Evolutionary conservation across 129 eudicot genomes (phyloP).

Genomic region (Centaurea solstitialis): DNA sequence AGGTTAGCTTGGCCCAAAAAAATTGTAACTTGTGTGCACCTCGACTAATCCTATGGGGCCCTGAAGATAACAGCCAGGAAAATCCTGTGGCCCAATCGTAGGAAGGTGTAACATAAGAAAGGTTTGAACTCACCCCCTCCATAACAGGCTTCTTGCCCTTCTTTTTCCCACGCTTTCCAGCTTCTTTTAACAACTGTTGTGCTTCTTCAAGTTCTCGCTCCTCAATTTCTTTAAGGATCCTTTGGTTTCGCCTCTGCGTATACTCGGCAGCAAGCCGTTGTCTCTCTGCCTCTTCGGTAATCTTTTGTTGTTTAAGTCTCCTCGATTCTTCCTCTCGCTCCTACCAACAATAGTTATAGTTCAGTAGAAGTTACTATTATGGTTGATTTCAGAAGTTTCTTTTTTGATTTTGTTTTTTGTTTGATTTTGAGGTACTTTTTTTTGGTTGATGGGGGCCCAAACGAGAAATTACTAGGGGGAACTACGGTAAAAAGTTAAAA

Average conservation of each 20-base stretch:
- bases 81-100: neutral
- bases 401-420: no score
- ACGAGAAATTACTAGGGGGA: no score
- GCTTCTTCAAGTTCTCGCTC: constrained; percentile 69
- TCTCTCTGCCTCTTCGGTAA: constrained; percentile 69
- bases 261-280: constrained; percentile 58
- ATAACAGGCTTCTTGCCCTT: constrained; percentile 62
- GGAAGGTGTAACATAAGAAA: neutral
- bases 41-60: no score
- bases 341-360: constrained; percentile 18
- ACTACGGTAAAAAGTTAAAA: no score
- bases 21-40: neutral
- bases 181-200: constrained; percentile 53
- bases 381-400: no score
- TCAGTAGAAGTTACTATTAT: neutral
- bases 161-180: constrained; percentile 62
- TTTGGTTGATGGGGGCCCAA: no score
- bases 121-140: constrained; percentile 56
- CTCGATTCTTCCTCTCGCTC: constrained; percentile 74
- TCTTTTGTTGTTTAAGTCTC: constrained; percentile 48
- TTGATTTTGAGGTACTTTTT: no score
- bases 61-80: no score
- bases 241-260: constrained; percentile 49
- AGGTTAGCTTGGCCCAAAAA: neutral
- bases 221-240: constrained; percentile 64